Base-by-base conservation (phyloP, 768 basidiomycete genomes). In the Mycena crocata region DNA sequence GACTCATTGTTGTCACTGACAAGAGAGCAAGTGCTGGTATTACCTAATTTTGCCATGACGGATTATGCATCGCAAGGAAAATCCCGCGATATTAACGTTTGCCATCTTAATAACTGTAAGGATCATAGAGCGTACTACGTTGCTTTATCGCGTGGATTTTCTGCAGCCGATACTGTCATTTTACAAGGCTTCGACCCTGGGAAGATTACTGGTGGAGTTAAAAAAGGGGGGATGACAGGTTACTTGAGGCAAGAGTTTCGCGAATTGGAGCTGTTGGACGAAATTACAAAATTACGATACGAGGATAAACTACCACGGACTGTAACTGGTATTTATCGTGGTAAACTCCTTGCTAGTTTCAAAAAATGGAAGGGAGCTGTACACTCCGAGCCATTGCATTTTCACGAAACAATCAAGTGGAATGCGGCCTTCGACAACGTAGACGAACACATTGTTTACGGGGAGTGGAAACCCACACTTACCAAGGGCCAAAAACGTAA, bases 181-280 rank as follows among this genome's bases (percentile, higher is more conserved):
- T 32, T 62, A 2, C 50, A 62, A 14, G 49, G 37, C 7, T 62
- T 62, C 15, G 60, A 62, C 31, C 12, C 30, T 1, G 45, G 31
- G 4, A 62, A 34, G 13, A 52, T 62, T 13, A 44, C 31, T 0
- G 9, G 40, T 14, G 60, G 60, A 5, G 21, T 62, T 21, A 24
- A 28, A n/a, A n/a, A n/a, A n/a, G n/a, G n/a, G n/a, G n/a, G n/a
- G n/a, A n/a, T n/a, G n/a, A n/a, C n/a, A 0, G 60, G 60, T 0
- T 34, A 34, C 10, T 5, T 62, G 1, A 31, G 60, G 28, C 60
- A 62, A 21, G 60, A 62, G 14, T 61, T 61, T 8, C 30, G 59
- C 21, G 59, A 61, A 24, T 9, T 61, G 9, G 59, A 61, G 21
- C 3, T 52, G 14, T n/a, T 62, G 32, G 60, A 62, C 28, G 60